A percentile compares a stretch with the other conserved stretches of the same genome.
These are phyloP conservation scores for Parsonsia alboflavescens DNA, from an alignment of 257 asterid species.

Conservation along the genomic window DNA sequence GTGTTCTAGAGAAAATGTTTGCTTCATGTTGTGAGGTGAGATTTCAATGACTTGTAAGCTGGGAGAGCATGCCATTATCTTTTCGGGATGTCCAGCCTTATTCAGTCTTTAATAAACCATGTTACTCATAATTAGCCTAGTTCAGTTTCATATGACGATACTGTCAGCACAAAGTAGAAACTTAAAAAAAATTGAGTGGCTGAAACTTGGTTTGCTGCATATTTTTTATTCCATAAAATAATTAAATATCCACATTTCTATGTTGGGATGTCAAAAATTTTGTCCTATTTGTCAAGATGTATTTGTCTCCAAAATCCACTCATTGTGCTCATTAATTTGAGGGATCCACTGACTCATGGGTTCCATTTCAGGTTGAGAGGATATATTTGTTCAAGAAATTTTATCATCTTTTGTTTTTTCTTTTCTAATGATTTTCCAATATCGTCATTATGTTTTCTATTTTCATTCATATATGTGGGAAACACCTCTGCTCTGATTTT, in stretches of 20 bases:
- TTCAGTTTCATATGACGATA: not conserved
- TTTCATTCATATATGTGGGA: not conserved
- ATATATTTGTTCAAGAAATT: not conserved
- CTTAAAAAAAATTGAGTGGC: no score
- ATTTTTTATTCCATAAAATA: not conserved
- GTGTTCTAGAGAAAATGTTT: slow-evolving; percentile 56
- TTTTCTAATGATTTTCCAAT: not conserved
- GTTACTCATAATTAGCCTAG: not conserved
- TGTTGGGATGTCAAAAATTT: not conserved
- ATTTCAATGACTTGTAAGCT: slow-evolving; percentile 15
- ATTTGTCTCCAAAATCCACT: not conserved
- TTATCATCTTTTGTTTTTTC: not conserved
- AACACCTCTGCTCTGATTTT: not conserved
- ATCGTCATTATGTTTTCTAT: not conserved
- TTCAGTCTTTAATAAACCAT: not conserved
- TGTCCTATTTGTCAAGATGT: not conserved
- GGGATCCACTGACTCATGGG: not conserved
- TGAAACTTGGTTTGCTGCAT: not conserved
- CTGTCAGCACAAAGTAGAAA: not conserved
- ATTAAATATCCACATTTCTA: not conserved
- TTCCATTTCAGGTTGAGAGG: not conserved
- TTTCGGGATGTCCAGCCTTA: not conserved
- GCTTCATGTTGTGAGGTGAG: slow-evolving; percentile 81
- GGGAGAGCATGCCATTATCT: not conserved
- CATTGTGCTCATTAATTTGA: not conserved